Evolutionary conservation across 2,329 filamentous ascomycete genomes (phyloP).

Genomic region (Exophiala mesophila): DNA sequence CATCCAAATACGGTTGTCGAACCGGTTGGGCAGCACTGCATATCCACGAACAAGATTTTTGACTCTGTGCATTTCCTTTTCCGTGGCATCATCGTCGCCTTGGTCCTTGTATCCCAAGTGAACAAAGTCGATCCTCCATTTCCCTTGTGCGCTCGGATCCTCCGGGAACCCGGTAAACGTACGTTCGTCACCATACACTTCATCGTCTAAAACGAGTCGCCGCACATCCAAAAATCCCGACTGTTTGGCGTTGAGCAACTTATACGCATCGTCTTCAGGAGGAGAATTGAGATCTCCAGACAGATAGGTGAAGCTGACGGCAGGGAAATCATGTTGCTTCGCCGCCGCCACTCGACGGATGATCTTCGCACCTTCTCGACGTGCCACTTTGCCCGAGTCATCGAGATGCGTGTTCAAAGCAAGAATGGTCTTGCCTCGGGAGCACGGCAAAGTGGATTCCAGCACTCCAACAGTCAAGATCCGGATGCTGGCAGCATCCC

Average conservation of each 20-base stretch:
- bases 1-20: slow-evolving; percentile 51
- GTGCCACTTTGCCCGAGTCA: slow-evolving; percentile 45
- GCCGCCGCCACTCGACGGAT: slow-evolving; percentile 36
- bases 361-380: slow-evolving; percentile 50
- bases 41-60: slow-evolving; percentile 45
- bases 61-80: slow-evolving; percentile 4
- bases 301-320: slow-evolving; percentile 43
- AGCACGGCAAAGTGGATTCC: slow-evolving; percentile 12
- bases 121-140: slow-evolving; percentile 50
- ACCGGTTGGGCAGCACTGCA: slow-evolving; percentile 49
- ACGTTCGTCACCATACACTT: slow-evolving; percentile 46
- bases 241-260: slow-evolving; percentile 38
- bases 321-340: slow-evolving; percentile 15
- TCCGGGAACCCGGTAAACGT: slow-evolving; percentile 52
- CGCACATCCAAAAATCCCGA: slow-evolving; percentile 37
- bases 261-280: slow-evolving; percentile 49
- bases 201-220: slow-evolving; percentile 32
- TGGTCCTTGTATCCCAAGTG: slow-evolving; percentile 33
- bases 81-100: slow-evolving; percentile 13
- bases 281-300: slow-evolving; percentile 55
- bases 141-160: slow-evolving; percentile 31
- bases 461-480: slow-evolving; percentile 54
- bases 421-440: slow-evolving; percentile 36
- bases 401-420: slow-evolving; percentile 57
- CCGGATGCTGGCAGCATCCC: slow-evolving; percentile 56